Evolutionary conservation across 2,329 filamentous ascomycete genomes (phyloP), one percentile per base, ranked within the genome.

Genomic region (Botrytis galanthina): DNA sequence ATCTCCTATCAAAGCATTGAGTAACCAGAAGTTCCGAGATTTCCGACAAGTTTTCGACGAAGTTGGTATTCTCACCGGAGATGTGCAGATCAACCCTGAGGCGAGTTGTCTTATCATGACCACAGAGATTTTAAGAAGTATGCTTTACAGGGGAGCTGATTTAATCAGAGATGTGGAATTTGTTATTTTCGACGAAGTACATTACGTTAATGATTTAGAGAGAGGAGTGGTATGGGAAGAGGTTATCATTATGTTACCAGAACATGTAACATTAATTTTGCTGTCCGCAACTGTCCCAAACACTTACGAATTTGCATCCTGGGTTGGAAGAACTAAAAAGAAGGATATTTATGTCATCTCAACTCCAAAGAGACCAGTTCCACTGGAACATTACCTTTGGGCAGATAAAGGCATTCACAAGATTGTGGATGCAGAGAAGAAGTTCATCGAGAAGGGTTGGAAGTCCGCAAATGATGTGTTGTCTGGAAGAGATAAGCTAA

Each of bases 261-360:
- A 97, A 81, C 96, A 99, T 83, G 94, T 99, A 57, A 97, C 96
- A 2, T 87, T 99, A 35, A 99, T 99, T 77, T 85, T 98, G 2
- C 87, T 99, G 4, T 99, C 96, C 7, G 96, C 96, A 0, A 99
- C 96, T 0, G 96, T 99, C 0, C 96, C 96, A 2, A 99, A 99
- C 81, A 98, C 96, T 0, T 90, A 98, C 76, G 96, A 99, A 81
- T 99, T 99, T 79, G 96, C 96, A 1, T 98, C 95, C 0, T 99
- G 96, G 96, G 95, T 99, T 37, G 96, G 96, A 18, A 89, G 96
- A 69, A 99, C 96, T 0, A 99, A 99, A 84, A 95, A 97, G 84
- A 98, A 98, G 83, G 93, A 99, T 79, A 98, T 99, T 48, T 99
- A 98, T 81, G 96, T 99, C 78, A 99, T 99, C 72, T 98, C 96